Evolutionary conservation across 192 early-diverging fungal genomes (phyloP).

Genomic region (Ambispora gerdemannii): DNA sequence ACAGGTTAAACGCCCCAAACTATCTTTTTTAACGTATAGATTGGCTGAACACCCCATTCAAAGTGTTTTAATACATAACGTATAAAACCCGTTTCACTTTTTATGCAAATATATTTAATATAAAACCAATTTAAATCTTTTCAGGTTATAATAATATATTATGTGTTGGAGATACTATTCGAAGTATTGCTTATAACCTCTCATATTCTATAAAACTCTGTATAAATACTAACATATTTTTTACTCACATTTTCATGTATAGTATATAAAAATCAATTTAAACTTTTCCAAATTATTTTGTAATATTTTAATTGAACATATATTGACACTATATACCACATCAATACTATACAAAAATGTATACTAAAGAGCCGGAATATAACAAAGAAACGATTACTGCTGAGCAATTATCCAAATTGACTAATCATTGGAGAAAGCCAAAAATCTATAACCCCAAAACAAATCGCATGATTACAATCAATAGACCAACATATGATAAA

Average conservation of each 20-base stretch:
- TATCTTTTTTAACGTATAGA: too few species aligned
- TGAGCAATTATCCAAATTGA: slow-evolving; percentile 4
- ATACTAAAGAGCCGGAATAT: slow-evolving; percentile 10
- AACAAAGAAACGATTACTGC: slow-evolving; percentile 12
- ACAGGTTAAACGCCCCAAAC: too few species aligned
- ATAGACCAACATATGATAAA: slow-evolving; percentile 11
- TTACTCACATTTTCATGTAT: slow-evolving; percentile 18
- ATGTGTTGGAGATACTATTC: background rate
- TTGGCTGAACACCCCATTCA: too few species aligned
- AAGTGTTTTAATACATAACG: too few species aligned
- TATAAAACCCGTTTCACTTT: slow-evolving; percentile 11
- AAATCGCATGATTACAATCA: slow-evolving; percentile 12
- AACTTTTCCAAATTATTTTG: background rate
- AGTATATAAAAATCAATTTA: slow-evolving; percentile 18
- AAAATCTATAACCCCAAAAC: slow-evolving; percentile 15
- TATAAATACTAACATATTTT: slow-evolving; percentile 16
- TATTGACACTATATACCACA: slow-evolving; percentile 21
- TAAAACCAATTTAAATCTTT: slow-evolving; percentile 9
- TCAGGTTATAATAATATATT: slow-evolving; percentile 3
- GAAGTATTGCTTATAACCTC: slow-evolving; percentile 2
- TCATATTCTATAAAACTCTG: background rate
- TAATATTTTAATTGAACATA: too few species aligned
- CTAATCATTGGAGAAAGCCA: slow-evolving; percentile 6
- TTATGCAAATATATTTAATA: slow-evolving; percentile 22
- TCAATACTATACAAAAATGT: slow-evolving; percentile 15